Evolutionary conservation across 345 rosid species (phyloP).

Genomic region (Pugionium cornutum): DNA sequence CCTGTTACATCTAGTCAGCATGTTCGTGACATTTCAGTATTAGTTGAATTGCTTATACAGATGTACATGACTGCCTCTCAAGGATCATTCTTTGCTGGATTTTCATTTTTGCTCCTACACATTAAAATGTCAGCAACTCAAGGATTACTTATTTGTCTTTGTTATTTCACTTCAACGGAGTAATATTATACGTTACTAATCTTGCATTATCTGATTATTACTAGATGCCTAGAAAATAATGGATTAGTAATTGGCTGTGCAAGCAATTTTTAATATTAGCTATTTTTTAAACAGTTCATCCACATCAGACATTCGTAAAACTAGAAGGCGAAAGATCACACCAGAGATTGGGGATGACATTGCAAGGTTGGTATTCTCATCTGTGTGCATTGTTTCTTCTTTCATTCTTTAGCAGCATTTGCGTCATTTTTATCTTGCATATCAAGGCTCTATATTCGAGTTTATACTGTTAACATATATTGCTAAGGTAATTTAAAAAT

Average conservation of each 20-base stretch:
- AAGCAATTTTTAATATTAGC: slow-evolving; percentile 22
- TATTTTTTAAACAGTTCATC: slow-evolving; percentile 76
- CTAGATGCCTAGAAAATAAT: background rate
- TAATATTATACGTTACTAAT: slow-evolving; percentile 2
- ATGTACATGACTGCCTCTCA: background rate
- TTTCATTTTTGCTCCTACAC: background rate
- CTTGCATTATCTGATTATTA: slow-evolving; percentile 3
- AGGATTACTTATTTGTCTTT: slow-evolving; percentile 10
- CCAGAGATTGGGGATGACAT: slow-evolving; percentile 99
- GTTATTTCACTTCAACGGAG: slow-evolving; percentile 5
- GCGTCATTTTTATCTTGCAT: slow-evolving; percentile 20
- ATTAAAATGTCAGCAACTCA: background rate
- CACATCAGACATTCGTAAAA: slow-evolving; percentile 74
- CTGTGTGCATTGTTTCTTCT: slow-evolving; percentile 18
- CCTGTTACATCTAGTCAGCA: too few relatives aligned
- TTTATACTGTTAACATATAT: slow-evolving; percentile 13
- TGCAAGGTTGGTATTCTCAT: slow-evolving; percentile 67
- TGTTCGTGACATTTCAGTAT: too few relatives aligned
- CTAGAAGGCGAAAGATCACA: slow-evolving; percentile 87
- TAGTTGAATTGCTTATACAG: too few relatives aligned
- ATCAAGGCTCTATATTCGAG: slow-evolving; percentile 3
- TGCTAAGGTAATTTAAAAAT: slow-evolving; percentile 15
- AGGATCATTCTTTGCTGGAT: slow-evolving; percentile 5
- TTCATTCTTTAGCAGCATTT: slow-evolving; percentile 28
- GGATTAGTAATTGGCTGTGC: slow-evolving; percentile 16